A percentile compares a stretch with the other conserved stretches of the same genome.
Evolutionary conservation across 805 yeast genomes (phyloP).

Genomic region (Saccharomycopsis sp.): DNA sequence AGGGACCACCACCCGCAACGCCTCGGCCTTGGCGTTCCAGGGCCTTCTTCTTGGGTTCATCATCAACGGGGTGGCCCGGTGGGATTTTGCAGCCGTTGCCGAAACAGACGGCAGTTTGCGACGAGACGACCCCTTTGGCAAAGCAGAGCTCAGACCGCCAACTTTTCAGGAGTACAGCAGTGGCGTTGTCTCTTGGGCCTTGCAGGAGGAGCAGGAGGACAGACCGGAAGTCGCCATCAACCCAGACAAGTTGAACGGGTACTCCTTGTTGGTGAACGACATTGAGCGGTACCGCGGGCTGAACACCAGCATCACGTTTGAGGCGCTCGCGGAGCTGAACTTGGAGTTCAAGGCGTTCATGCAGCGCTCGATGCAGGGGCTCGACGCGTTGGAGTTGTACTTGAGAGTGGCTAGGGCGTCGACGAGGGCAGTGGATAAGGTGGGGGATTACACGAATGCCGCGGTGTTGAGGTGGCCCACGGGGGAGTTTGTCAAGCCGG

Average conservation of each 20-base stretch:
- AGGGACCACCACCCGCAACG: slow-evolving; percentile 71
- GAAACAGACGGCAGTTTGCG: slow-evolving; percentile 62
- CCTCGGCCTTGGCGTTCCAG: slow-evolving; percentile 65
- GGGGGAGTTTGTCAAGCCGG: slow-evolving; percentile 43
- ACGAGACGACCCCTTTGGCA: slow-evolving; percentile 44
- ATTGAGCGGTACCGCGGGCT: slow-evolving; percentile 63
- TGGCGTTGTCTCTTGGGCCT: slow-evolving; percentile 33
- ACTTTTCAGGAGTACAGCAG: slow-evolving; percentile 27
- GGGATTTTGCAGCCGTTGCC: slow-evolving; percentile 89
- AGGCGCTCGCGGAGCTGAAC: slow-evolving; percentile 28
- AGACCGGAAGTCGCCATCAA: not conserved
- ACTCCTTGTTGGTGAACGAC: slow-evolving; percentile 68
- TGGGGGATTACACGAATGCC: slow-evolving; percentile 62
- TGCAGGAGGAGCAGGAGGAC: slow-evolving; percentile 8
- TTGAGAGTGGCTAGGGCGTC: slow-evolving; percentile 49
- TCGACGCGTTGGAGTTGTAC: slow-evolving; percentile 33
- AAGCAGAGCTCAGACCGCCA: slow-evolving; percentile 17
- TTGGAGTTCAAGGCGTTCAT: slow-evolving; percentile 27
- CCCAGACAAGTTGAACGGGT: slow-evolving; percentile 33
- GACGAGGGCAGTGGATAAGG: slow-evolving; percentile 29
- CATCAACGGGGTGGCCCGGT: slow-evolving; percentile 76
- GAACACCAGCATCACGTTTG: slow-evolving; percentile 36
- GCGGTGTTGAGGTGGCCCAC: slow-evolving; percentile 51
- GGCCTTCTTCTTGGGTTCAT: slow-evolving; percentile 77
- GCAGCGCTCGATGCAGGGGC: slow-evolving; percentile 26